Evolutionary conservation across 495 filamentous ascomycete species (phyloP), one percentile per base, ranked within the genome.

Genomic region (Annulohypoxylon bovei): DNA sequence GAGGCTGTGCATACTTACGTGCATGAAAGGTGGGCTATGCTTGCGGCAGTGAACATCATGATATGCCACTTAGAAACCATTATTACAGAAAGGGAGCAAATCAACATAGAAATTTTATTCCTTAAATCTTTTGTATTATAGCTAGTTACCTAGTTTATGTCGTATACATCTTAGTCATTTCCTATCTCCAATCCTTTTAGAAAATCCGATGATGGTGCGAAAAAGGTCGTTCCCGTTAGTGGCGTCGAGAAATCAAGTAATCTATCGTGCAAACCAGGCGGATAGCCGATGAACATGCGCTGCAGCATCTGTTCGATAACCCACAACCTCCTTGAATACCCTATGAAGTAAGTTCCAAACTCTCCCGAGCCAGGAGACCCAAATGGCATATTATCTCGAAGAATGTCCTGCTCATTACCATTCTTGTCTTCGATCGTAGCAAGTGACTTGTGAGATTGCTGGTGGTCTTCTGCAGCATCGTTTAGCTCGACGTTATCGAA

Each of bases 361-460:
- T 88, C 79, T 1, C 79, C 81, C 0, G 79, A 75, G 0, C 83
- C 84, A 0, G 85, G 86, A 3, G 82, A 83, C 0, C 86, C 86
- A 70, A 88, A 88, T 0, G 86, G 86, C 86, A 88, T 88, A 67
- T 88, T 88, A 58, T 88, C 86, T 0, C 86, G 81, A 0, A 88
- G 77, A 35, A 88, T 85, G 27, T 81, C 80, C 69, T 85, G 74
- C 75, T 87, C 86, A 9, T 78, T 68, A 0, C 85, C 86, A 60
- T 81, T 59, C 27, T 84, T 82, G 60, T 86, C 84, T 56, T 84
- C 83, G 20, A 88, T 83, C 6, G 85, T 88, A 25, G 78, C 82
- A 3, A 88, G 81, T 1, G 81, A 79, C 70, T 88, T 88, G 58
- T 88, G 86, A 7, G 85, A 78, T 53, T 79, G 75, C 62, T 87